phyloP scores from a whole-genome alignment of 228 moss, liverwort and hornwort species.

The Sphagnum magellanicum region DNA sequence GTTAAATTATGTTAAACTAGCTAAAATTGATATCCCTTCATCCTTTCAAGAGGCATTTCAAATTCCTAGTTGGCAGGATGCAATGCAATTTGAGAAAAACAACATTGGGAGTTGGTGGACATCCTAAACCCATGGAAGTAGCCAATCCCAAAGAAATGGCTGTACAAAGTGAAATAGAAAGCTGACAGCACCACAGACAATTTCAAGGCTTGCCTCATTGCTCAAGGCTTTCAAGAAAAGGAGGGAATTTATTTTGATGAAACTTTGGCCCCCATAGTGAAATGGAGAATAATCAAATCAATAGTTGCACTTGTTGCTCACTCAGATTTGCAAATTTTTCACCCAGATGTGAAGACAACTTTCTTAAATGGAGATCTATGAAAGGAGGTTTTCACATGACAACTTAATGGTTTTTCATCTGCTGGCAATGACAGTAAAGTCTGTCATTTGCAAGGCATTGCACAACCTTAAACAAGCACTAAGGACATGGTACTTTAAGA shows the following conservation, averaged over 20 bases:
- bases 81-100: no score
- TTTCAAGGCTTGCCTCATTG: constrained; percentile 6
- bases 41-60: no score
- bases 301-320: not conserved
- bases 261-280: not conserved
- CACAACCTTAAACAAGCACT: constrained; percentile 1
- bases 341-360: not conserved
- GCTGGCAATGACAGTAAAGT: not conserved
- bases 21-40: no score
- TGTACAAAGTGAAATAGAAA: not conserved
- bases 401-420: not conserved
- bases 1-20: no score
- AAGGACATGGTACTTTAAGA: no score
- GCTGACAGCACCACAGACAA: not conserved
- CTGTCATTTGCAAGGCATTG: not conserved
- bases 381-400: not conserved
- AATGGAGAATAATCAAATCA: not conserved
- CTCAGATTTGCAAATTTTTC: not conserved
- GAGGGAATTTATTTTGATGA: constrained; percentile 1
- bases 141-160: not conserved
- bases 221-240: constrained; percentile 2
- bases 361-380: not conserved
- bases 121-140: not conserved
- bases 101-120: not conserved
- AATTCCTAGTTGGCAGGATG: no score